These are phyloP conservation scores for Mortierella polycephala DNA, from an alignment of 371 early-diverging fungal species.

Conservation along the genomic window DNA sequence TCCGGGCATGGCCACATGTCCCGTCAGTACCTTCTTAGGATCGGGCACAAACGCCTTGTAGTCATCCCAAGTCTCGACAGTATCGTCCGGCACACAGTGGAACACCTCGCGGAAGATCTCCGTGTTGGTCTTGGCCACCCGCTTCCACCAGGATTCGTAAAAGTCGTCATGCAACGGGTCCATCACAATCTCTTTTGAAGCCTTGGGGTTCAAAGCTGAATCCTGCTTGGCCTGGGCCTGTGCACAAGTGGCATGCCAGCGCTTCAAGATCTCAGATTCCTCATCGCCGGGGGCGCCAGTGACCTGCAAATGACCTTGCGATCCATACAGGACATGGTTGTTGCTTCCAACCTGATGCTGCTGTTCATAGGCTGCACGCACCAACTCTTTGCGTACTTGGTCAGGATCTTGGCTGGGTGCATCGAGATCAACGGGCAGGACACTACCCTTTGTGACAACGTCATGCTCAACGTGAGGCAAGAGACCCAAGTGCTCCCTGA, in stretches of 20 bases:
- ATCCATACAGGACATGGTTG: background rate
- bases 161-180: slow-evolving; percentile 81
- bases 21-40: slow-evolving; percentile 57
- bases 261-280: slow-evolving; percentile 24
- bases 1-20: slow-evolving; percentile 66
- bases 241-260: slow-evolving; percentile 25
- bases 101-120: slow-evolving; percentile 82
- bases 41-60: slow-evolving; percentile 70
- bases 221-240: slow-evolving; percentile 13
- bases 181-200: slow-evolving; percentile 64
- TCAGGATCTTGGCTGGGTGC: slow-evolving; percentile 42
- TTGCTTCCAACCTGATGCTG: slow-evolving; percentile 7
- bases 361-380: slow-evolving; percentile 19
- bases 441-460: slow-evolving; percentile 62
- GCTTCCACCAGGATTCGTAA: slow-evolving; percentile 71
- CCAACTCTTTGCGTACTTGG: slow-evolving; percentile 23
- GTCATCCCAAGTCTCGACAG: slow-evolving; percentile 66
- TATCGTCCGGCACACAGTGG: slow-evolving; percentile 88
- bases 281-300: slow-evolving; percentile 31
- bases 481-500: slow-evolving; percentile 88
- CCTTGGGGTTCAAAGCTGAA: slow-evolving; percentile 24
- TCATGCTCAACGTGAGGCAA: slow-evolving; percentile 60
- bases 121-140: slow-evolving; percentile 76
- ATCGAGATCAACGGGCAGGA: slow-evolving; percentile 56
- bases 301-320: slow-evolving; percentile 32